Evolutionary conservation across 2,329 filamentous ascomycete species (phyloP).

Genomic region (Magnaporthiopsis incrustans): DNA sequence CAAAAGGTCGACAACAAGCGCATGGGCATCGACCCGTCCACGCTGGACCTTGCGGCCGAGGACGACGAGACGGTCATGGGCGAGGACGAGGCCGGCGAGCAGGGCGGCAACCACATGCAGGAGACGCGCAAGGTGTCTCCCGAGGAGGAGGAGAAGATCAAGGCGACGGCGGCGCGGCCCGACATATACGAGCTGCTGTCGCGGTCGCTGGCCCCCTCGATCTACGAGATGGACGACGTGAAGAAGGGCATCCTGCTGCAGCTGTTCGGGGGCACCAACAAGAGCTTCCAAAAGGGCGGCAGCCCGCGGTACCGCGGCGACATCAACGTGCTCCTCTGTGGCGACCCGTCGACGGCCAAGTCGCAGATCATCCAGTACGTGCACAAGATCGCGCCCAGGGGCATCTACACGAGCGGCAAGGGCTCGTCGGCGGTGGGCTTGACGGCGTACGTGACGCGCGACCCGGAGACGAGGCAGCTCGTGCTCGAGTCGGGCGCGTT

Average conservation of each 20-base stretch:
- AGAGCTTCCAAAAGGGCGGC: conserved; percentile 92
- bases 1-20: conserved; percentile 95
- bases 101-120: conserved; percentile 56
- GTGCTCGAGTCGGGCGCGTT: conserved; percentile 74
- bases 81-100: conserved; percentile 52
- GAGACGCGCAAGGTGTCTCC: conserved; percentile 75
- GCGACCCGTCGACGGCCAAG: conserved; percentile 93
- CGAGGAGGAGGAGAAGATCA: conserved; percentile 87
- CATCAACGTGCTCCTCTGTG: conserved; percentile 93
- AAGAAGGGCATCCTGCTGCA: conserved; percentile 98
- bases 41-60: conserved; percentile 74
- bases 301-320: conserved; percentile 94
- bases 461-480: conserved; percentile 72
- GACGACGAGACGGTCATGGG: conserved; percentile 54
- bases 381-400: conserved; percentile 91
- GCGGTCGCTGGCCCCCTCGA: conserved; percentile 83
- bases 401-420: conserved; percentile 74
- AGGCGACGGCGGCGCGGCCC: conserved; percentile 64
- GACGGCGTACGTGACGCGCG: conserved; percentile 72
- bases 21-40: conserved; percentile 84
- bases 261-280: conserved; percentile 95
- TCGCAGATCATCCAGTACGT: conserved; percentile 92
- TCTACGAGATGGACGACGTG: conserved; percentile 97
- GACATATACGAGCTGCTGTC: conserved; percentile 93
- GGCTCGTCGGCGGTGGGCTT: conserved; percentile 76